Evolutionary conservation across 139 green algal genomes (phyloP).

Genomic region (Limnomonas spitsbergensis): DNA sequence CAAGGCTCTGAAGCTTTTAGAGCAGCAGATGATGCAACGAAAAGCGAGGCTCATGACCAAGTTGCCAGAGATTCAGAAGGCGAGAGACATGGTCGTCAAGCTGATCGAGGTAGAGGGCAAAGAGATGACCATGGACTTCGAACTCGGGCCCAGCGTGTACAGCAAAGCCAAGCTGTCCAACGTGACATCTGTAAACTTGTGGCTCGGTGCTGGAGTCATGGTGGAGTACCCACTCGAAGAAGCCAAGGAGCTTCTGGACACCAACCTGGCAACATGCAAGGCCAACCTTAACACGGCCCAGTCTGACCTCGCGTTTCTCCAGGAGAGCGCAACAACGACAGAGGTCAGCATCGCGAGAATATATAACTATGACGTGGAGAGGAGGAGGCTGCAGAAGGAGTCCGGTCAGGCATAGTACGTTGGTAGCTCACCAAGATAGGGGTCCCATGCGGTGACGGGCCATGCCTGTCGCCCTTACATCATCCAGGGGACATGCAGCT

Average conservation of each 20-base stretch:
- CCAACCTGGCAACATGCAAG: slow-evolving; percentile 55
- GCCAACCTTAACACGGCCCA: slow-evolving; percentile 30
- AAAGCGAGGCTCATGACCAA: slow-evolving; percentile 45
- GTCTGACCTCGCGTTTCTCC: slow-evolving; percentile 23
- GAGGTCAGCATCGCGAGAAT: slow-evolving; percentile 21
- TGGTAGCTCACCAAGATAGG: no score
- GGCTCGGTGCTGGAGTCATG: slow-evolving; percentile 78
- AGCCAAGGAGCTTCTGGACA: slow-evolving; percentile 51
- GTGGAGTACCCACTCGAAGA: slow-evolving; percentile 73
- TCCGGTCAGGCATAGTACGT: background rate
- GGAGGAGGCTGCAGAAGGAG: background rate
- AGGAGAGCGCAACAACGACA: slow-evolving; percentile 15
- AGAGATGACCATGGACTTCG: slow-evolving; percentile 52
- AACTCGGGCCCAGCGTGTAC: slow-evolving; percentile 60
- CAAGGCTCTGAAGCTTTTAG: slow-evolving; percentile 35
- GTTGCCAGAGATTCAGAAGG: slow-evolving; percentile 55
- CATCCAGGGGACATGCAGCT: no score
- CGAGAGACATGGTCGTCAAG: slow-evolving; percentile 54
- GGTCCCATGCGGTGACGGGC: no score
- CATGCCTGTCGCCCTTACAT: no score
- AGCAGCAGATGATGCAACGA: slow-evolving; percentile 48
- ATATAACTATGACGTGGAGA: slow-evolving; percentile 12
- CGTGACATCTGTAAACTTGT: slow-evolving; percentile 63
- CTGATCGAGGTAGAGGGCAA: slow-evolving; percentile 25
- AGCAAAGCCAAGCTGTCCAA: slow-evolving; percentile 48